These are phyloP conservation scores for Sideroxylon spinosum DNA, from an alignment of 179 eudicot genomes.

Conservation along the genomic window DNA sequence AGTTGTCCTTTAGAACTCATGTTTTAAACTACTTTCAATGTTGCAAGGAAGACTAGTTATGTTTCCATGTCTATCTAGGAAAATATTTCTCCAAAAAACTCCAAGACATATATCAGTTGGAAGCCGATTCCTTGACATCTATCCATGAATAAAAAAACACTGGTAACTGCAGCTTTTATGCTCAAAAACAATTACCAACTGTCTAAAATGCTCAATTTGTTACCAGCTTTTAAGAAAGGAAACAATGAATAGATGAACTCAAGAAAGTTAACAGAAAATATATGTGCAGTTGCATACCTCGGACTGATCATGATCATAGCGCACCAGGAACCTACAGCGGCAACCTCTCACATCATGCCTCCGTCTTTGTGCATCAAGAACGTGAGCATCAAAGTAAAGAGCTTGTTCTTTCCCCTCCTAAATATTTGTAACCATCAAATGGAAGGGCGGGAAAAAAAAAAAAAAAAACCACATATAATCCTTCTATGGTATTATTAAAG, in stretches of 20 bases:
- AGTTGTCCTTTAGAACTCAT: not conserved
- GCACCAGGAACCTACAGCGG: conserved; percentile 94
- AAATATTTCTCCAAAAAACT: not conserved
- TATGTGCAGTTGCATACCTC: conserved; percentile 49
- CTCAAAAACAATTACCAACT: not conserved
- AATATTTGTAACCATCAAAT: conserved; percentile 9
- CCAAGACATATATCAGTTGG: not conserved
- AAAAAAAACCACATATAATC: too few relatives aligned
- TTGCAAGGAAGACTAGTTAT: not conserved
- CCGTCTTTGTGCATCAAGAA: conserved; percentile 91
- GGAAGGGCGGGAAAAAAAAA: too few relatives aligned
- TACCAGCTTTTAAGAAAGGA: not conserved
- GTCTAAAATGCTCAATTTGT: not conserved
- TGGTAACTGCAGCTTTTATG: not conserved
- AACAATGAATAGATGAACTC: not conserved
- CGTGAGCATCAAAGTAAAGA: conserved; percentile 95
- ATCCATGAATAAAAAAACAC: not conserved
- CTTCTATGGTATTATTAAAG: not conserved
- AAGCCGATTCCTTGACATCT: not conserved
- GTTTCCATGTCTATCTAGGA: not conserved
- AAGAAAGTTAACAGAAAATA: not conserved
- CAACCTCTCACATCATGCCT: conserved; percentile 97
- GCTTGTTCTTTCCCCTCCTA: conserved; percentile 99
- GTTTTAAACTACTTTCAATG: not conserved
- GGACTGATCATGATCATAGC: conserved; percentile 93